Percentiles rank a stretch among this genome's conserved stretches.
Evolutionary conservation across 1,284 basidiomycete genomes (phyloP).

Genomic region (Rhizoctonia solani): DNA sequence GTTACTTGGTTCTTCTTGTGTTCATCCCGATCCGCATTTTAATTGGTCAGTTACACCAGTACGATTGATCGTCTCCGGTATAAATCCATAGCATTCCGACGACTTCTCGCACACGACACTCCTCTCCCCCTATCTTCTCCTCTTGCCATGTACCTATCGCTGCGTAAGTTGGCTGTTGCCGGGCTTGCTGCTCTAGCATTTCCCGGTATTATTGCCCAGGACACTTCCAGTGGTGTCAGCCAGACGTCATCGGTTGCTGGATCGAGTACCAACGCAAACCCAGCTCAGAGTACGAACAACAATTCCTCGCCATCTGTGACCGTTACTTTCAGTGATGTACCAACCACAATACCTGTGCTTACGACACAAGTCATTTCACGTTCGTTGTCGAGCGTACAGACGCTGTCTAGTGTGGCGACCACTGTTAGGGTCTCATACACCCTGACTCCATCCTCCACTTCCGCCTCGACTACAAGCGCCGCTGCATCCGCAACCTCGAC

Average conservation of each 20-base stretch:
- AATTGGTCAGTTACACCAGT: conserved; percentile 3
- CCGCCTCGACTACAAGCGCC: conserved; percentile 52
- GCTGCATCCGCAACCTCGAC: conserved; percentile 48
- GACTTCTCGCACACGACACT: background rate
- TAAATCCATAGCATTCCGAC: background rate
- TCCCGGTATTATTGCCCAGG: conserved; percentile 4
- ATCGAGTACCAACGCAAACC: background rate
- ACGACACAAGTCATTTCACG: conserved; percentile 20
- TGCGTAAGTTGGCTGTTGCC: background rate
- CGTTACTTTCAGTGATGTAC: conserved; percentile 5
- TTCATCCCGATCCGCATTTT: conserved; percentile 4
- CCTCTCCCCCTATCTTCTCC: conserved; percentile 3
- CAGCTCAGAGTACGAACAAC: background rate
- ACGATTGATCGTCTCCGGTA: background rate
- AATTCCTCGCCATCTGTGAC: conserved; percentile 4
- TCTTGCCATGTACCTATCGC: no score
- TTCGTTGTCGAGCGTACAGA: conserved; percentile 6
- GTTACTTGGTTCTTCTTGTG: conserved; percentile 8
- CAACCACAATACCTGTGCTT: background rate
- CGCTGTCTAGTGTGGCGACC: conserved; percentile 29
- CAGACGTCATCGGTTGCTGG: background rate
- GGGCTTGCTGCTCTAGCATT: conserved; percentile 3
- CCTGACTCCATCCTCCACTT: conserved; percentile 43
- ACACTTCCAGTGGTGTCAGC: background rate
- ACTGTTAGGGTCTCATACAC: conserved; percentile 28